These are phyloP conservation scores for Peronospora belbahrii DNA, from an alignment of 352 stramenopile genomes.

Conservation along the genomic window DNA sequence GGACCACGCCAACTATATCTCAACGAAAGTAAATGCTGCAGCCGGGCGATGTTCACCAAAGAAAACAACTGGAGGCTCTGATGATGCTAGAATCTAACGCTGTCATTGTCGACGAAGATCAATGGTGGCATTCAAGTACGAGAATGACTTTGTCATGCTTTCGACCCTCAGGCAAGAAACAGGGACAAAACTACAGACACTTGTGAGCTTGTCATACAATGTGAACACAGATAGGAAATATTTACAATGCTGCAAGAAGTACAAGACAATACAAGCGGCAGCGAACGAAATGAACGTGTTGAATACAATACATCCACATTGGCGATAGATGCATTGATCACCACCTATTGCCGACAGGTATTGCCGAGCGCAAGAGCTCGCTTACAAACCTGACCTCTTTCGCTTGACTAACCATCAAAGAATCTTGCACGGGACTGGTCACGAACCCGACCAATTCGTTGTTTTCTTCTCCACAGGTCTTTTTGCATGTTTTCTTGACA, in stretches of 20 bases:
- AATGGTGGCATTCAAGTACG: conserved; percentile 9
- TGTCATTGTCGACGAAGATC: background rate
- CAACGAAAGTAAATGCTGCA: conserved; percentile 10
- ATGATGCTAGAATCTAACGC: conserved; percentile 1
- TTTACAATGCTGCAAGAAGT: conserved; percentile 1
- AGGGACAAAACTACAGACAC: conserved; percentile 11
- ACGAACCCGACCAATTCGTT: background rate
- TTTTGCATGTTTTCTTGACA: conserved; percentile 1
- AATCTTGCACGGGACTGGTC: background rate
- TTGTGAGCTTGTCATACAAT: conserved; percentile 23
- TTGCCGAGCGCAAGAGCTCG: background rate
- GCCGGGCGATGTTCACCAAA: conserved; percentile 6
- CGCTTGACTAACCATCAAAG: conserved; percentile 3
- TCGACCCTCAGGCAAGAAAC: conserved; percentile 21
- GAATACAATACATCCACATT: conserved; percentile 1
- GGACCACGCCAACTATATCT: conserved; percentile 70
- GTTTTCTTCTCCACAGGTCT: background rate
- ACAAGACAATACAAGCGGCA: conserved; percentile 1
- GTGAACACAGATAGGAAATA: conserved; percentile 18
- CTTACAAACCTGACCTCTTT: conserved; percentile 2
- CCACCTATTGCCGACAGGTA: background rate
- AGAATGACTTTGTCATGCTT: conserved; percentile 20
- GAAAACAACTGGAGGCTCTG: conserved; percentile 3
- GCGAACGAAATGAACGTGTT: conserved; percentile 5
- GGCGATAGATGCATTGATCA: background rate